Percentiles rank a stretch among this genome's conserved stretches.
These are phyloP conservation scores for Trichoderma sp. DNA, from an alignment of 2,329 filamentous ascomycete species.

Conservation along the genomic window DNA sequence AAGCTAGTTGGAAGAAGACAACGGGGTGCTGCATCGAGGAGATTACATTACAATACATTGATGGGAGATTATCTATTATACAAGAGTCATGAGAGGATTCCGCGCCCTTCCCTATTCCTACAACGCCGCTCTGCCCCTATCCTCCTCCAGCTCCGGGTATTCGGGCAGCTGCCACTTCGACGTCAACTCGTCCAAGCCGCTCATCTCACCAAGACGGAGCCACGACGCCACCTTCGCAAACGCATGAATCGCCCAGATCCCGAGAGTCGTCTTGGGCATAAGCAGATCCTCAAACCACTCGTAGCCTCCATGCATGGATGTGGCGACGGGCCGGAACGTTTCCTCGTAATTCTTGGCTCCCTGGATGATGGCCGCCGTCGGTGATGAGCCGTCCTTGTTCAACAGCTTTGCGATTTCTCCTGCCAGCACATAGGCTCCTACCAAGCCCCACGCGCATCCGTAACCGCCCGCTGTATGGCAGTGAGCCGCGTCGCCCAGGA, in stretches of 20 bases:
- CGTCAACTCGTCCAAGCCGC: neutral
- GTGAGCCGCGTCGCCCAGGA: conserved; percentile 14
- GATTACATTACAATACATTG: neutral
- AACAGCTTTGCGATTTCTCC: neutral
- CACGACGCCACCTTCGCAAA: neutral
- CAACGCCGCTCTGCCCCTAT: neutral
- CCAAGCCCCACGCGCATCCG: conserved; percentile 11
- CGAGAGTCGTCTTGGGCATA: neutral
- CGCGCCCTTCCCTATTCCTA: neutral
- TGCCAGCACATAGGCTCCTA: conserved; percentile 9
- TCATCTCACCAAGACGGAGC: conserved; percentile 1
- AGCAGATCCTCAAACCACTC: neutral
- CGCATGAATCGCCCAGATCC: conserved; percentile 2
- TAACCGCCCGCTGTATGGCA: conserved; percentile 16
- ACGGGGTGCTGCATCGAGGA: neutral
- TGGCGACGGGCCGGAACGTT: conserved; percentile 11
- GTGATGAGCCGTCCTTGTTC: neutral
- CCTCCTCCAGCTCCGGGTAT: neutral
- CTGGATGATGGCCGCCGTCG: neutral
- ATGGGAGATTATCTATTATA: neutral
- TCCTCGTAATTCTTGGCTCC: conserved; percentile 13
- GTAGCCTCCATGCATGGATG: neutral
- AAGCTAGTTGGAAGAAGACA: neutral
- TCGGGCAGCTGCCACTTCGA: conserved; percentile 5
- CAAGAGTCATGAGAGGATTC: neutral